A percentile compares a stretch with the other conserved stretches of the same genome.
Conservation (phyloP, 2,329 filamentous ascomycete genomes). For the Anisogramma anomala region DNA sequence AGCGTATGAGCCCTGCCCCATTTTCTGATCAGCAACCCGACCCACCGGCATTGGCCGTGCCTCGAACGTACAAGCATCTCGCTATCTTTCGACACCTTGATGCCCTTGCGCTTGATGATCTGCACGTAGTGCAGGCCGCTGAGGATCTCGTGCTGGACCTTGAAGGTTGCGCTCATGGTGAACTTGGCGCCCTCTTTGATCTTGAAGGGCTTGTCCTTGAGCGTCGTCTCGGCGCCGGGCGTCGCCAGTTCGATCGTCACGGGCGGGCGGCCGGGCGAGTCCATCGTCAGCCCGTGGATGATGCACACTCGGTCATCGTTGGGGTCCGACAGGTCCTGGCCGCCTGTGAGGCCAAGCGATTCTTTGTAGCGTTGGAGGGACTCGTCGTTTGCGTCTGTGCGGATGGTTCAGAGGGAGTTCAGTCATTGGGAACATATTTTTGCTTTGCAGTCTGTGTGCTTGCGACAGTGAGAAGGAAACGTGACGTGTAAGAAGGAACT, state of each 20-base stretch:
- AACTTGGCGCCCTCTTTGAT: slow-evolving; percentile 95
- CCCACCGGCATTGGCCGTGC: no score
- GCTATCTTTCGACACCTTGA: slow-evolving; percentile 82
- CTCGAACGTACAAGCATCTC: slow-evolving; percentile 93
- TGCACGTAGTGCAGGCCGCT: slow-evolving; percentile 94
- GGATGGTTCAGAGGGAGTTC: background rate
- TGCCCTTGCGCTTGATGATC: slow-evolving; percentile 78
- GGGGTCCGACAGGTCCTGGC: slow-evolving; percentile 60
- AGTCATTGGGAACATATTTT: no score
- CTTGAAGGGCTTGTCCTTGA: slow-evolving; percentile 88
- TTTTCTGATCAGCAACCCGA: slow-evolving; percentile 18
- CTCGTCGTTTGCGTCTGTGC: slow-evolving; percentile 62
- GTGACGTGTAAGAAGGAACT: no score
- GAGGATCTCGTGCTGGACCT: slow-evolving; percentile 93
- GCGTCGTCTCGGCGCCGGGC: slow-evolving; percentile 58
- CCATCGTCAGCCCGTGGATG: slow-evolving; percentile 81
- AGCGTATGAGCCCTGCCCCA: slow-evolving; percentile 68
- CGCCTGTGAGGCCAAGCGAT: slow-evolving; percentile 75
- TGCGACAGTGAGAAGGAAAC: no score
- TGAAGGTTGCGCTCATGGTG: slow-evolving; percentile 88
- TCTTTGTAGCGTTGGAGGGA: slow-evolving; percentile 96
- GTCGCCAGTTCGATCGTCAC: slow-evolving; percentile 79
- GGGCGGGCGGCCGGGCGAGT: slow-evolving; percentile 68
- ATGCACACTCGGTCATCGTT: slow-evolving; percentile 84
- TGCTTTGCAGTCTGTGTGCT: no score